Evolutionary conservation across 352 stramenopile species (phyloP).

Genomic region (Phytophthora pini): DNA sequence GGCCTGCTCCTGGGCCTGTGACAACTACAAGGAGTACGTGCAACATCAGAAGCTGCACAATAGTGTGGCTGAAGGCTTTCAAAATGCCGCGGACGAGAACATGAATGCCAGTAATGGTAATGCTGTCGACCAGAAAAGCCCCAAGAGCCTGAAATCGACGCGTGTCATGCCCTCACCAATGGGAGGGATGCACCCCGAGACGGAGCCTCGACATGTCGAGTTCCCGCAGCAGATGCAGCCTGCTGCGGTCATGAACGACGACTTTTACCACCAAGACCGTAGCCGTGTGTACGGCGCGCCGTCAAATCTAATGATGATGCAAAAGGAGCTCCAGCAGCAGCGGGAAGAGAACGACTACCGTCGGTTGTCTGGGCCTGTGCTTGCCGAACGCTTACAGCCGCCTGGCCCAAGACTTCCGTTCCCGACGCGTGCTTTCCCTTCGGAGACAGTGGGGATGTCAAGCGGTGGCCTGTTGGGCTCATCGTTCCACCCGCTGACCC

Average conservation of each 20-base stretch:
- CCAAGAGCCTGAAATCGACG: constrained; percentile 11
- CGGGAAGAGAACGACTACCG: constrained; percentile 43
- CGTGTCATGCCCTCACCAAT: constrained; percentile 21
- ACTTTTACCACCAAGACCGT: constrained; percentile 45
- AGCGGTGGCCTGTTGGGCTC: constrained; percentile 39
- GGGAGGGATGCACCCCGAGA: constrained; percentile 6
- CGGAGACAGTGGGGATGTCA: constrained; percentile 42
- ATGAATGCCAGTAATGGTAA: constrained; percentile 27
- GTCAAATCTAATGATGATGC: constrained; percentile 32
- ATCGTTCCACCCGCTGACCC: constrained; percentile 45
- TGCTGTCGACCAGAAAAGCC: constrained; percentile 3
- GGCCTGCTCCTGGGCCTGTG: constrained; percentile 64
- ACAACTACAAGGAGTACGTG: constrained; percentile 89
- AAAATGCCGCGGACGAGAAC: constrained; percentile 25
- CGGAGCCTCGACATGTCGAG: constrained; percentile 20
- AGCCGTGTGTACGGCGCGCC: constrained; percentile 31
- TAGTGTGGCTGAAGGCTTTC: constrained; percentile 41
- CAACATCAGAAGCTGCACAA: constrained; percentile 80
- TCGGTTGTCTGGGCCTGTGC: constrained; percentile 3
- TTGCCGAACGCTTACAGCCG: constrained; percentile 26
- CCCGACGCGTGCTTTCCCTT: constrained; percentile 65
- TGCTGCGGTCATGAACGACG: constrained; percentile 18
- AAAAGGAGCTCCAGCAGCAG: constrained; percentile 31
- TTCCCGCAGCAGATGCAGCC: constrained; percentile 14
- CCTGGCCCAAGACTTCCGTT: constrained; percentile 52